Conservation (phyloP, 495 filamentous ascomycete genomes). For the Tuber brumale region DNA sequence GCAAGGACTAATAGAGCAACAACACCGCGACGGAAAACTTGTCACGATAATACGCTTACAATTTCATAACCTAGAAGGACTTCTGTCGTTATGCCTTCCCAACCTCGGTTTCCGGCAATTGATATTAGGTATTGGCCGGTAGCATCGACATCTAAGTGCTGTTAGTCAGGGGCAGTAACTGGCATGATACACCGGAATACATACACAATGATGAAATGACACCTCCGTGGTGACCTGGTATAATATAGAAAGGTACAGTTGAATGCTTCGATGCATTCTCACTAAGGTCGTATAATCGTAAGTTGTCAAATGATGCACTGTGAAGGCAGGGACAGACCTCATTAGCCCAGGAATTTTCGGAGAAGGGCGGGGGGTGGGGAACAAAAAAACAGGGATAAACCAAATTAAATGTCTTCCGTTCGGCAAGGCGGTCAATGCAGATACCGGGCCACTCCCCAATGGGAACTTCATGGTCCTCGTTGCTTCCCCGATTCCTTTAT, state of each 20-base stretch:
- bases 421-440: slow-evolving; percentile 77
- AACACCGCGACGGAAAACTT: not conserved
- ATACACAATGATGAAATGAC: slow-evolving; percentile 65
- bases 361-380: not conserved
- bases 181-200: not conserved
- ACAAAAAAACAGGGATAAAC: slow-evolving; percentile 45
- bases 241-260: slow-evolving; percentile 84
- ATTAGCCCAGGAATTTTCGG: slow-evolving; percentile 1
- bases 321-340: not conserved
- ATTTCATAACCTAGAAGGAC: slow-evolving; percentile 94
- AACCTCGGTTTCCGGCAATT: slow-evolving; percentile 81
- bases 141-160: slow-evolving; percentile 70
- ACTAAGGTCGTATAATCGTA: slow-evolving; percentile 82
- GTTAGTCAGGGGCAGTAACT: slow-evolving; percentile 7
- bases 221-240: slow-evolving; percentile 81
- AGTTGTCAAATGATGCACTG: slow-evolving; percentile 87
- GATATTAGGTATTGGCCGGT: slow-evolving; percentile 86
- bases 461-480: slow-evolving; percentile 86
- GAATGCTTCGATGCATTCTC: slow-evolving; percentile 58
- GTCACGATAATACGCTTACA: slow-evolving; percentile 44
- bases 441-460: slow-evolving; percentile 79
- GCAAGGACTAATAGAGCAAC: not conserved
- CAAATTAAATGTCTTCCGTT: slow-evolving; percentile 92
- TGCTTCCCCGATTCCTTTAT: slow-evolving; percentile 66
- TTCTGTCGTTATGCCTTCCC: slow-evolving; percentile 91